Evolutionary conservation across 2,329 filamentous ascomycete genomes (phyloP).

Genomic region (Botrytis aclada): DNA sequence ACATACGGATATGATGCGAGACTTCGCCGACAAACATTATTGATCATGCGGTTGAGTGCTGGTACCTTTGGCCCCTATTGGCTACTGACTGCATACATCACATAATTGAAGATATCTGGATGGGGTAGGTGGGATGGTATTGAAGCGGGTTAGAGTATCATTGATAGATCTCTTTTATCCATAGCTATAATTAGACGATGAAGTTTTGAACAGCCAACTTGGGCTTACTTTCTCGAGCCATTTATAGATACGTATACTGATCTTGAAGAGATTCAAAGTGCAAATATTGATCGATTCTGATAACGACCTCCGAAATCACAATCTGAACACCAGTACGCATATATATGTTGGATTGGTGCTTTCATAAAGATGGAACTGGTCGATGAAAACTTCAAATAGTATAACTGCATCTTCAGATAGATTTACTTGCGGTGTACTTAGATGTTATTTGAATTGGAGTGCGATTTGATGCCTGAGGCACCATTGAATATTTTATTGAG

Average conservation of each 20-base stretch:
- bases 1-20: neutral
- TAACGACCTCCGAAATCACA: neutral
- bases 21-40: neutral
- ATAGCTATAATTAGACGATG: neutral
- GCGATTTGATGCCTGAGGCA: neutral
- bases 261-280: neutral
- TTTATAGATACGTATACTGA: no score
- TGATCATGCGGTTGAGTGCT: neutral
- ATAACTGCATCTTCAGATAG: neutral
- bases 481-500: fast-evolving
- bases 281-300: neutral
- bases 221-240: no score
- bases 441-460: no score
- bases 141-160: neutral
- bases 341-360: neutral
- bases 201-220: neutral
- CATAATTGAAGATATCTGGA: neutral
- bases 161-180: neutral
- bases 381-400: neutral
- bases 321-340: neutral
- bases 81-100: neutral
- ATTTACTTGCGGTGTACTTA: neutral
- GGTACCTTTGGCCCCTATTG: neutral
- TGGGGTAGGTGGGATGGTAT: neutral
- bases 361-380: neutral